Percentiles rank a stretch among this genome's conserved stretches.
Evolutionary conservation across 2,329 filamentous ascomycete genomes (phyloP).

Genomic region (Scedosporium boydii): DNA sequence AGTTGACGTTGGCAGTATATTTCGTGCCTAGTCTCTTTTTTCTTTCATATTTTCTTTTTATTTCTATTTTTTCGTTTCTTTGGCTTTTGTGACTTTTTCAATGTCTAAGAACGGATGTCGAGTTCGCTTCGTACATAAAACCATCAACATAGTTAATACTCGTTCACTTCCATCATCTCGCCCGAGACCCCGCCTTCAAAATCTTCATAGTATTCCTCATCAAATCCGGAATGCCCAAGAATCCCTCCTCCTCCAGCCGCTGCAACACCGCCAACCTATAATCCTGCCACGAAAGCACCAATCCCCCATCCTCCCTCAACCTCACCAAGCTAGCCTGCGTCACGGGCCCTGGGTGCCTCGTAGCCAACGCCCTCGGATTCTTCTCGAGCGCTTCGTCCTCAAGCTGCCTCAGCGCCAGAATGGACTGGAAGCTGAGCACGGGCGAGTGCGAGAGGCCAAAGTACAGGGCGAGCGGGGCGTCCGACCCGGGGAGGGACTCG

Average conservation of each 20-base stretch:
- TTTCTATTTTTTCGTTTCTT: no score
- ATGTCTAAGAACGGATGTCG: no score
- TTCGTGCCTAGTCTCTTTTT: no score
- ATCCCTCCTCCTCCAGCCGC: conserved; percentile 54
- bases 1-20: no score
- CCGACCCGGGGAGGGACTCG: conserved; percentile 30
- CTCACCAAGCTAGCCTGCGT: conserved; percentile 55
- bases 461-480: conserved; percentile 34
- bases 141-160: no score
- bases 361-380: conserved; percentile 26
- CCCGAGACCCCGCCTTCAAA: conserved; percentile 30
- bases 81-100: no score
- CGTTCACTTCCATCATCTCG: no score
- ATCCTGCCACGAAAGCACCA: conserved; percentile 60
- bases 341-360: conserved; percentile 57
- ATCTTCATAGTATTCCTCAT: conserved; percentile 78
- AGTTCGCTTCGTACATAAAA: no score
- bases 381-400: conserved; percentile 44
- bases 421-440: conserved; percentile 44
- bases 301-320: conserved; percentile 56
- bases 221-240: conserved; percentile 57
- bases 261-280: conserved; percentile 66
- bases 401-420: conserved; percentile 42
- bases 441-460: conserved; percentile 54
- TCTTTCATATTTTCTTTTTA: no score